phyloP scores from a whole-genome alignment of 352 stramenopile species.

The Globisporangium parvum region DNA sequence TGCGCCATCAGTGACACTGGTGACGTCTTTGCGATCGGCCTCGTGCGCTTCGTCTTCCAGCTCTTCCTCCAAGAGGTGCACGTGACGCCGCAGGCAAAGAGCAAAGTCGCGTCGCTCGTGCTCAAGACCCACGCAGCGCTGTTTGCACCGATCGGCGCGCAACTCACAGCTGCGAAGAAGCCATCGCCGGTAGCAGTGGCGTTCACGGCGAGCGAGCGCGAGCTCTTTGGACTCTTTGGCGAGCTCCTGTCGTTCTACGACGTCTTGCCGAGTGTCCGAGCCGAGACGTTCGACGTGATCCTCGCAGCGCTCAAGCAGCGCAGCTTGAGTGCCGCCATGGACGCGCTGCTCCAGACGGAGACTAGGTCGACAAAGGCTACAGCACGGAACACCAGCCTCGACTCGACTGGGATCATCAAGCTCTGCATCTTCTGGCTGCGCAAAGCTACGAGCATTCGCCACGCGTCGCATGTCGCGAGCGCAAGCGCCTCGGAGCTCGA shows the following conservation, averaged over 20 bases:
- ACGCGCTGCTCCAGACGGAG: slow-evolving; percentile 26
- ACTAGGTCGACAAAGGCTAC: background rate
- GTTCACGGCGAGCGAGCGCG: slow-evolving; percentile 41
- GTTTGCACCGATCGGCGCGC: slow-evolving; percentile 24
- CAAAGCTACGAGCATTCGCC: slow-evolving; percentile 15
- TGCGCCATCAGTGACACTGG: slow-evolving; percentile 8
- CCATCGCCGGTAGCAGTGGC: slow-evolving; percentile 4
- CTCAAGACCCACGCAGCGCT: slow-evolving; percentile 47
- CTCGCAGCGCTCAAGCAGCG: slow-evolving; percentile 34
- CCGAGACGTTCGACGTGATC: slow-evolving; percentile 41
- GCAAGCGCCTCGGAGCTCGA: slow-evolving; percentile 17
- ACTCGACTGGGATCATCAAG: slow-evolving; percentile 63
- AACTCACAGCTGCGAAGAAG: slow-evolving; percentile 5
- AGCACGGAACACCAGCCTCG: slow-evolving; percentile 13
- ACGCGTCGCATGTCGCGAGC: slow-evolving; percentile 11
- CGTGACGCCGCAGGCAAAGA: slow-evolving; percentile 66
- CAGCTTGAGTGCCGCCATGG: slow-evolving; percentile 28
- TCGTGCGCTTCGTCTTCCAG: slow-evolving; percentile 71
- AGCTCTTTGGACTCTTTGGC: slow-evolving; percentile 70
- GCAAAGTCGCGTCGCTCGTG: slow-evolving; percentile 47
- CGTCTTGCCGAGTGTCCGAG: slow-evolving; percentile 27
- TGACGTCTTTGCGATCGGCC: slow-evolving; percentile 20
- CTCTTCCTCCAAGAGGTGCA: slow-evolving; percentile 79
- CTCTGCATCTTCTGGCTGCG: slow-evolving; percentile 66
- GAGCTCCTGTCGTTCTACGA: slow-evolving; percentile 72